phyloP scores from a whole-genome alignment of 441 rosid genomes.

The Arabidopsis hybrid region DNA sequence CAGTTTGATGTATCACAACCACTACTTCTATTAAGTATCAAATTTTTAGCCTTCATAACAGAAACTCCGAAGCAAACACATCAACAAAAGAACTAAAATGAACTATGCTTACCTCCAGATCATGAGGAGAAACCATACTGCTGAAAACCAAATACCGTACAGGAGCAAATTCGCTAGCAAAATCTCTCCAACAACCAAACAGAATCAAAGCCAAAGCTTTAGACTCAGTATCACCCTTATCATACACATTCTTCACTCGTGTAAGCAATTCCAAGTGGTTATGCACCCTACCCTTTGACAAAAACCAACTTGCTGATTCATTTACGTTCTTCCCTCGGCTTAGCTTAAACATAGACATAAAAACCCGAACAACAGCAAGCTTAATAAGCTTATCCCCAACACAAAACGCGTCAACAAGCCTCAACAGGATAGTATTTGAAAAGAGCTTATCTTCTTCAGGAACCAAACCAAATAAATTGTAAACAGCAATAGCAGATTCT shows the following conservation, averaged over 20 bases:
- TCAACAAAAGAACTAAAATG: not conserved
- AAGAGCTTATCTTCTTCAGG: slow-evolving; percentile 84
- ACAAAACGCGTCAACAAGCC: slow-evolving; percentile 59
- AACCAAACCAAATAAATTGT: slow-evolving; percentile 66
- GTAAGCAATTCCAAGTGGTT: slow-evolving; percentile 70
- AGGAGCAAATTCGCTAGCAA: slow-evolving; percentile 75
- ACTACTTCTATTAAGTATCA: no score
- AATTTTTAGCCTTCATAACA: no score
- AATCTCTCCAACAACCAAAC: slow-evolving; percentile 87
- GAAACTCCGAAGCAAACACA: not conserved
- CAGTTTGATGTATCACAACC: not conserved
- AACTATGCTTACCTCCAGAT: slow-evolving; percentile 61
- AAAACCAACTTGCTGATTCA: slow-evolving; percentile 52
- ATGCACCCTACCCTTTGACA: slow-evolving; percentile 57
- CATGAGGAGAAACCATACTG: slow-evolving; percentile 73
- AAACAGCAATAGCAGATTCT: slow-evolving; percentile 53
- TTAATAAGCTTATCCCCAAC: no score
- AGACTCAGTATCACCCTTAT: slow-evolving; percentile 67
- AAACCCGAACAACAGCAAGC: slow-evolving; percentile 35
- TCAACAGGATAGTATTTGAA: slow-evolving; percentile 67
- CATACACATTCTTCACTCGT: slow-evolving; percentile 74
- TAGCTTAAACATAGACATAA: slow-evolving; percentile 54
- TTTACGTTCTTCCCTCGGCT: slow-evolving; percentile 45
- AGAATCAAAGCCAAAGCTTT: slow-evolving; percentile 75
- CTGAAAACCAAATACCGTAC: slow-evolving; percentile 78